Evolutionary conservation across 306 rosid genomes (phyloP), one percentile per base, ranked within the genome.

Genomic region (Trifolium subterraneum): DNA sequence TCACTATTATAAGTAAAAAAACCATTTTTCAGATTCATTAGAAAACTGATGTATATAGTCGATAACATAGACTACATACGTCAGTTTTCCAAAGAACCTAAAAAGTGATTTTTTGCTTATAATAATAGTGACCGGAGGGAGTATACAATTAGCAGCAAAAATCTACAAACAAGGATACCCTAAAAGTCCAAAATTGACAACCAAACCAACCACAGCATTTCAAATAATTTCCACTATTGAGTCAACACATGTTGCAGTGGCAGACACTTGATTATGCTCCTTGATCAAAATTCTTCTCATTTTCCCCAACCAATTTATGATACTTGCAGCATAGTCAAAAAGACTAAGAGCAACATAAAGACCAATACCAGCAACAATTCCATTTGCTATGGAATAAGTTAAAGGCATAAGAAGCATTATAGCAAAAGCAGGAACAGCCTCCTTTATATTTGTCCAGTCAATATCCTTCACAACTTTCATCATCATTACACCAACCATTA

Each of bases 401-500:
- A 92, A 82, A 23, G 99, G 99, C 99, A 94, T 94, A 3, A 94
- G 80, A 36, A 92, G 47, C 84, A 94, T 86, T 31, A 96, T 90
- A 10, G 85, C 79, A 74, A 94, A 94, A 42, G 96, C 99, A 27
- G 99, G 96, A 36, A 76, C 90, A 5, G 97, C 90, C 1, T 85
- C 92, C 64, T 86, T 92, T 64, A 77, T 77, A 47, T 90, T 78
- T 1, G 2, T 82, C 98, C 99, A 94, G 3, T 94, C 82, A n/a
- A 94, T 88, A 70, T 92, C 96, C 87, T 82, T 90, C 80, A 90
- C 96, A 71, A 85, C 96, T 82, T 84, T 92, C 95, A 92, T 92
- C 99, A 87, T 94, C 95, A 92, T 92, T 72, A 86, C 96, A n/a
- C 99, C 98, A 51, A 94, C 99, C 87, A 94, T 70, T 27, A 94